Base-by-base conservation (phyloP, 2,329 filamentous ascomycete species). In the Xylariaceae sp. region DNA sequence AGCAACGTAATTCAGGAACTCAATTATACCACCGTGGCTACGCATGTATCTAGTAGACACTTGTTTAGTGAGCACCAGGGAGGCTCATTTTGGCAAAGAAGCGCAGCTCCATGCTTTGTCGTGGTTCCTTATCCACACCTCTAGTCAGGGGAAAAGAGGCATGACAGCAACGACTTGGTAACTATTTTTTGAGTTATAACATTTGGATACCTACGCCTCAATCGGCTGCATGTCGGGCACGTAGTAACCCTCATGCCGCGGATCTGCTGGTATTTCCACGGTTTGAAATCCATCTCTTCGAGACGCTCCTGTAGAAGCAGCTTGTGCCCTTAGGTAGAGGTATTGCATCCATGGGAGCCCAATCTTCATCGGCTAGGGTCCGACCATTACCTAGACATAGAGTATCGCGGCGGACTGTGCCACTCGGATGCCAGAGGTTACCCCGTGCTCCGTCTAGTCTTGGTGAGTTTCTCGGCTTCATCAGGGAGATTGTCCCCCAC, bases 31-130 rank as follows among this genome's bases (percentile, higher is more conserved):
- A n/a, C n/a, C n/a, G n/a, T n/a, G n/a, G n/a, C n/a, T n/a, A n/a
- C n/a, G n/a, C n/a, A n/a, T n/a, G n/a, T n/a, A n/a, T n/a, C n/a
- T n/a, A n/a, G n/a, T n/a, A n/a, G n/a, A n/a, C n/a, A n/a, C n/a
- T n/a, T n/a, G n/a, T n/a, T n/a, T n/a, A n/a, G n/a, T n/a, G n/a
- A n/a, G n/a, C n/a, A n/a, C n/a, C n/a, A n/a, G n/a, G n/a, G n/a
- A n/a, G n/a, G n/a, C n/a, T n/a, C n/a, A n/a, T n/a, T n/a, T n/a
- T n/a, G n/a, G n/a, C 46, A 23, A 51, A 51, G 40, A 51, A 49
- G 20, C 49, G 49, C 46, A 51, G 42, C 22, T 51, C 49, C 46
- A 51, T 51, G 19, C 49, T 51, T 33, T 51, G 44, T 27, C 49
- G 45, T 1, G 49, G 49, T n/a, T 41, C 29, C 2, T 34, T 23